These are phyloP conservation scores for Acanthamoeba divionensis DNA, from an alignment of 208 protist genomes.

Conservation along the genomic window DNA sequence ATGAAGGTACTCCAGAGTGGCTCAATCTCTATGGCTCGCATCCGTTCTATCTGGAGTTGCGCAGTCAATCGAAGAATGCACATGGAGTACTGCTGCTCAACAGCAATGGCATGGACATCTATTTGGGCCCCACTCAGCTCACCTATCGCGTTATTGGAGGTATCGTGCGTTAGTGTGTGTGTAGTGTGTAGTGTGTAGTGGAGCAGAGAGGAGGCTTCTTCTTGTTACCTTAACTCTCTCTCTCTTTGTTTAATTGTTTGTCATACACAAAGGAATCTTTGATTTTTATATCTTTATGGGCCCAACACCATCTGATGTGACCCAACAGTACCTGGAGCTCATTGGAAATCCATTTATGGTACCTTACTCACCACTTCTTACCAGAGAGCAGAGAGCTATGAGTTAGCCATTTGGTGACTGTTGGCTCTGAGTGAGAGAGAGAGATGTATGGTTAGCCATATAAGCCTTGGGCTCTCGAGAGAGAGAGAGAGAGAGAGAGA, in stretches of 20 bases:
- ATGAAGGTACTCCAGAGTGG: not conserved
- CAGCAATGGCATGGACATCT: constrained; percentile 81
- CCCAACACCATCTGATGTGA: constrained; percentile 70
- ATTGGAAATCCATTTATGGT: constrained; percentile 78
- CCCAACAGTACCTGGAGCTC: constrained; percentile 75
- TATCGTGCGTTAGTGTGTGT: no score
- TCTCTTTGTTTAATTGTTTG: not conserved
- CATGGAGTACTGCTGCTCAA: constrained; percentile 81
- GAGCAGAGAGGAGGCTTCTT: not conserved
- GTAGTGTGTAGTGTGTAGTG: constrained; percentile 32
- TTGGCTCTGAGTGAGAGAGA: no score
- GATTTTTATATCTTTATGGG: constrained; percentile 85
- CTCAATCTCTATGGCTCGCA: constrained; percentile 77
- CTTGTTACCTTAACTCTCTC: not conserved
- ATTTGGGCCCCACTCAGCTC: constrained; percentile 41
- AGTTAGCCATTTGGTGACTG: no score
- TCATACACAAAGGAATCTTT: constrained; percentile 76
- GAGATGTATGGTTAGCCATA: no score
- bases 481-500: no score
- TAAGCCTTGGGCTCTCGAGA: no score
- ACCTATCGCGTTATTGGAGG: constrained; percentile 75
- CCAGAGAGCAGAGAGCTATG: no score
- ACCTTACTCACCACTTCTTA: constrained; percentile 65
- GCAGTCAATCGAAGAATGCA: not conserved
- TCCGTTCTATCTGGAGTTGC: constrained; percentile 77